Evolutionary conservation across 139 green algal genomes (phyloP), one percentile per base, ranked within the genome.

Genomic region (Astrephomene gubernaculifera): DNA sequence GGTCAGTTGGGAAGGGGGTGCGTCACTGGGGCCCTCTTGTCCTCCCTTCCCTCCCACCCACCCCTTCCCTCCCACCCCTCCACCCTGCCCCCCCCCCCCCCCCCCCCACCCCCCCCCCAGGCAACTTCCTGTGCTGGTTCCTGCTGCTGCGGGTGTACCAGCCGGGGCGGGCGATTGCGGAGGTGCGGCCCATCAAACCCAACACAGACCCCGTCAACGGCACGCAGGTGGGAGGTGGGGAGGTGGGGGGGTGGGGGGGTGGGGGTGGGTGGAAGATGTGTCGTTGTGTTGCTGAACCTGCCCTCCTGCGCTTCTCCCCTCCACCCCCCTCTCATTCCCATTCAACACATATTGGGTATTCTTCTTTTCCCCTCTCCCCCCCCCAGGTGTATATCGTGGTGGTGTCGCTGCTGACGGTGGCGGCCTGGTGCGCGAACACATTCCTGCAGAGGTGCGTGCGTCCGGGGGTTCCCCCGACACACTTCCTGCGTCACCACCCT

Each of bases 391-490:
- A 92, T 68, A 90, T 95, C n/a, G 79, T 95, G 5, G 31, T 93
- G 3, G 80, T 96, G 33, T 91, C 74, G 36, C 21, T 94, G 27
- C 75, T 81, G 10, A 96, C 94, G 1, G 92, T 96, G 8, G 89
- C 31, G 0, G 81, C 94, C 36, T 96, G 94, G 94, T 96, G 94
- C 81, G 89, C 64, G 68, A 95, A 95, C 89, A 90, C 63, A 2
- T 64, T 71, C 45, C 86, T 96, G 73, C 57, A 86, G 31, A 70
- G 43, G 79, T 87, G 35, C 61, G 79, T 74, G 31, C 36, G 1
- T 7, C 44, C 4, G n/a, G n/a, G n/a, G n/a, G n/a, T n/a, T n/a
- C n/a, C n/a, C n/a, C n/a, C n/a, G n/a, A n/a, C n/a, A n/a, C n/a
- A n/a, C n/a, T n/a, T n/a, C n/a, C n/a, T n/a, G n/a, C n/a, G n/a